Evolutionary conservation across 228 moss, liverwort and hornwort genomes (phyloP), one percentile per base, ranked within the genome.

Genomic region (Sphagnum fallax): DNA sequence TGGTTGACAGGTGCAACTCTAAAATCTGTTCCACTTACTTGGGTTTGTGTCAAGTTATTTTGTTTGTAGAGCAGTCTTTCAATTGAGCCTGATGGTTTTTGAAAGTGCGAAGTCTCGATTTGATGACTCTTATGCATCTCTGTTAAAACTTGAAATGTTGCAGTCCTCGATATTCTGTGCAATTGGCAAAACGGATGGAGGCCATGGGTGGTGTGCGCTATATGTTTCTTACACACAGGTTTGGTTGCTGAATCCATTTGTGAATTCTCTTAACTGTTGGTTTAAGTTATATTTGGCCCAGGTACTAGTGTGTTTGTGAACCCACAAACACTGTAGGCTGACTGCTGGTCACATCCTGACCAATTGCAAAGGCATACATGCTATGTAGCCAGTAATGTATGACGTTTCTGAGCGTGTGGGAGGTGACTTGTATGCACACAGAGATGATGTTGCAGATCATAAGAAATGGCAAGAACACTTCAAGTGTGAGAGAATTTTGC

Each of bases 361-460:
- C 32, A 32, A 3, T 3, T 32, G 2, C 32, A 32, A 32, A 32
- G 32, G 32, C 2, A 3, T 32, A 32, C 32, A 32, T 32, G 32
- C 32, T 32, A 32, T 1, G 2, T 32, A 32, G 32, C 32, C 55
- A 55, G 8, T 55, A 12, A 55, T 55, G 55, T 55, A 8, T 8
- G 55, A 12, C 2, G 9, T 8, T 8, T 49, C 65, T 65, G 5
- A 65, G 47, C 6, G 1, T 16, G 11, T 48, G 50, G 14, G 63
- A 48, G 16, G 47, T 63, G 52, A 1, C 47, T 63, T 63, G 52
- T 48, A 47, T 71, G 62, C 71, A 59, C 10, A 49, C 80, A 95
- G 95, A 63, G 97, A 97, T 62, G 97, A 97, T 65, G 79, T 97
- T 49, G 82, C 88, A 53, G 93, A 93, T 70, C 97, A 97, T 76